Evolutionary conservation across 176 grass and related monocot species (phyloP), one percentile per base, ranked within the genome.

Genomic region (Phragmites australis): DNA sequence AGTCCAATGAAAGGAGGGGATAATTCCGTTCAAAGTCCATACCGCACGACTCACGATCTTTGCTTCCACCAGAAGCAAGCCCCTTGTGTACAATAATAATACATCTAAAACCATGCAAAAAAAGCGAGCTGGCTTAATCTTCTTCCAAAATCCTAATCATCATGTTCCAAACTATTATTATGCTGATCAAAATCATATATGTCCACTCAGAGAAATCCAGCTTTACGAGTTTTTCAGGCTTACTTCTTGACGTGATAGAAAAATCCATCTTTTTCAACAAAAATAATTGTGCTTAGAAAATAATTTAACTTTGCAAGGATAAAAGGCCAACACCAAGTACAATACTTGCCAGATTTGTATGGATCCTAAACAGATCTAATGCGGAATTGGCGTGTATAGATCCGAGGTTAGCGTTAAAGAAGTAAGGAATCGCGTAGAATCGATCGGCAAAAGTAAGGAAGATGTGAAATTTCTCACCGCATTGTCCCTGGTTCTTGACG

Each of bases 401-500:
- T 89, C 71, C 19, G 22, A 57, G 21, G 67, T 71, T 64, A 37
- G 32, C 21, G 69, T 14, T 12, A 19, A 51, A 10, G 0, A 14
- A 64, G 30, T 6, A 55, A 18, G n/a, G 1, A 29, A 58, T 25
- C 84, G 14, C 68, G 2, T n/a, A 60, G 41, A 52, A 83, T 64
- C 10, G 6, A 22, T 18, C 6, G 1, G 8, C 21, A 7, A 1
- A 3, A 46, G 1, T 17, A 25, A 9, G 16, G 25, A 26, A 22
- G 41, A 41, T 17, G 12, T 19, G n/a, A 43, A 14, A 18, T 46
- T 65, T 9, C 86, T 87, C 56, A 97, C 93, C 93, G 58, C 93
- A 97, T 68, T 83, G 91, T 13, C 83, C 88, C 79, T 97, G 90
- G 71, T 97, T 83, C 78, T 97, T 97, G 60, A 97, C 90, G 80